A percentile compares a stretch with the other conserved stretches of the same genome.
Evolutionary conservation across 1,284 basidiomycete species (phyloP).

Genomic region (Cutaneotrichosporon dermatis): DNA sequence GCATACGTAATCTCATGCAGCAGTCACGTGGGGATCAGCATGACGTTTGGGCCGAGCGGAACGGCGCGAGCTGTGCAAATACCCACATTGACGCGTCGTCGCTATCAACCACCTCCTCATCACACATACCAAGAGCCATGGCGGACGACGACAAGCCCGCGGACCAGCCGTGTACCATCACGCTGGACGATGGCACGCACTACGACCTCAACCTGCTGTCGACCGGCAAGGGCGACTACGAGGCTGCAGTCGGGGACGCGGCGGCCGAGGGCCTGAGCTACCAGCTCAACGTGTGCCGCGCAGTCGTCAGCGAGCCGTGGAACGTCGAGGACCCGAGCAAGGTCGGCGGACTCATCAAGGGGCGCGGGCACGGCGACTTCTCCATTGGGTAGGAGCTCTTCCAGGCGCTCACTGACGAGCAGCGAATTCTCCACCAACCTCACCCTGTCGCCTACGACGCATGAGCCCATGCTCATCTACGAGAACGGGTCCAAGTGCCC

Average conservation of each 20-base stretch:
- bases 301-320: conserved; percentile 43
- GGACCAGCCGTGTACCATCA: conserved; percentile 34
- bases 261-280: conserved; percentile 20
- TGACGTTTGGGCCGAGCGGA: too few species aligned
- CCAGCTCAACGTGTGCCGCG: conserved; percentile 46
- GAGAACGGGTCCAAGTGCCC: conserved; percentile 39
- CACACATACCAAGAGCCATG: background rate
- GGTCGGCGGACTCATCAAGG: conserved; percentile 41
- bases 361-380: conserved; percentile 25
- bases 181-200: conserved; percentile 42
- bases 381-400: conserved; percentile 36
- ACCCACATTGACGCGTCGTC: background rate
- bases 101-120: background rate
- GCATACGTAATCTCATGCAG: too few species aligned
- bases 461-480: conserved; percentile 40
- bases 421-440: conserved; percentile 27
- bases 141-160: conserved; percentile 1
- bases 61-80: too few species aligned
- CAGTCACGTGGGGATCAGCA: too few species aligned
- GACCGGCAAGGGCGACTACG: conserved; percentile 35
- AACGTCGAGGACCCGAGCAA: conserved; percentile 38
- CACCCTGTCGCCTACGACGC: conserved; percentile 36
- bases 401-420: background rate
- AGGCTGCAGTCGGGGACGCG: conserved; percentile 23
- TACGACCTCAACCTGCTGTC: conserved; percentile 43